Evolutionary conservation across 306 rosid genomes (phyloP).

Genomic region (Ceratonia siliqua): DNA sequence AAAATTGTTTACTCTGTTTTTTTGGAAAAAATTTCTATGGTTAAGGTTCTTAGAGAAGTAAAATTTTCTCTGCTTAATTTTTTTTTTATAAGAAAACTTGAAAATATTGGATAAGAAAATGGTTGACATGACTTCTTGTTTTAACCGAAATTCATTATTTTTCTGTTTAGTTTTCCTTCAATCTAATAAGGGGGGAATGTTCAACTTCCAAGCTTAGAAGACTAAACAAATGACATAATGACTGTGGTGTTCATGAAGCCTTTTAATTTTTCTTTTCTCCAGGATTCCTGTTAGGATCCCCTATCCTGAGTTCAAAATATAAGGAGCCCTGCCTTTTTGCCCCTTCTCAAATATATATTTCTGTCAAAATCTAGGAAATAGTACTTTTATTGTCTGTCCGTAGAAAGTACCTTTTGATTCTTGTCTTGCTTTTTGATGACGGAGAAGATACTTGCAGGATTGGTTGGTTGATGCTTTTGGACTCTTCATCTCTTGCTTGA

Average conservation of each 20-base stretch:
- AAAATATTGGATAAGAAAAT: not conserved
- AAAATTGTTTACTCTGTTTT: not conserved
- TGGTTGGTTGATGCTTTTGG: conserved; percentile 25
- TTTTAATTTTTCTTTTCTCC: conserved; percentile 5
- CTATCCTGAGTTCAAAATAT: not conserved
- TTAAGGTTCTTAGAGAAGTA: not conserved
- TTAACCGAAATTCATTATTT: not conserved
- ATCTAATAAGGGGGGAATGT: not conserved
- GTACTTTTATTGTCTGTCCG: not conserved
- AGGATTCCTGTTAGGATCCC: conserved; percentile 11
- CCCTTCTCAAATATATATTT: not conserved
- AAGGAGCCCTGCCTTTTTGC: not conserved
- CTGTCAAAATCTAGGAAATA: not conserved
- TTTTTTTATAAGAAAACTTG: not conserved
- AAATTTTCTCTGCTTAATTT: not conserved
- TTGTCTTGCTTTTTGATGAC: conserved; percentile 6
- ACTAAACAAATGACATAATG: not conserved
- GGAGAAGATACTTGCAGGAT: conserved; percentile 6
- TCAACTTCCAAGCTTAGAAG: not conserved
- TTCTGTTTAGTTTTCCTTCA: no score
- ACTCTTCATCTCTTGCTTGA: conserved; percentile 30
- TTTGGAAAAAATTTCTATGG: not conserved
- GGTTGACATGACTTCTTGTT: not conserved
- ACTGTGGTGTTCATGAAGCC: conserved; percentile 2
- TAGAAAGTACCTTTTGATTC: conserved; percentile 31